Conservation (phyloP, 2,329 filamentous ascomycete species). For the Phyllosticta citrichinensis region DNA sequence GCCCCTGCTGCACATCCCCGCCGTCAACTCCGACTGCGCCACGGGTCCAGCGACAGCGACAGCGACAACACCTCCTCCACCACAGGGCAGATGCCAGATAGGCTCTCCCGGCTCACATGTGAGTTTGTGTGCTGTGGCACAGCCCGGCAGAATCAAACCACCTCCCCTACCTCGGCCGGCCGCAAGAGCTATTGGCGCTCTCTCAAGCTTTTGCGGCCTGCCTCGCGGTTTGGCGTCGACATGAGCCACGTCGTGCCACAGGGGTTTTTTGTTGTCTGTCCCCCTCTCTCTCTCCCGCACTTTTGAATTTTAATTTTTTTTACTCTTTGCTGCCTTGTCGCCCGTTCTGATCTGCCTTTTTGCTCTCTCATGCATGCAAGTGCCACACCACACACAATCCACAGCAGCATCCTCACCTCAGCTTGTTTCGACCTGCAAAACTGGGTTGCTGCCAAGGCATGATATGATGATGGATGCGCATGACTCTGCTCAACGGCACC, state of each 20-base stretch:
- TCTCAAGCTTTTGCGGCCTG: not conserved
- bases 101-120: not conserved
- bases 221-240: not conserved
- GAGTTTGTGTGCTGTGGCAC: not conserved
- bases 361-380: not conserved
- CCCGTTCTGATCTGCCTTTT: not conserved
- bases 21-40: not conserved
- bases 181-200: not conserved
- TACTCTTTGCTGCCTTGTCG: not conserved
- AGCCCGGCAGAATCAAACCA: not conserved
- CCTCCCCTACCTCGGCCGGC: not conserved
- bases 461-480: not conserved
- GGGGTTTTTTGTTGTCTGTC: not conserved
- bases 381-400: not conserved
- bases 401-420: not conserved
- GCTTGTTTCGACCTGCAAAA: not conserved
- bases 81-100: not conserved
- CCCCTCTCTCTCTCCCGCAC: not conserved
- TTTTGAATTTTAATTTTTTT: no score
- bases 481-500: not conserved
- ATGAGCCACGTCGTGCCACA: not conserved
- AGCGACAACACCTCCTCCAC: not conserved
- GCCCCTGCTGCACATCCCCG: no score
- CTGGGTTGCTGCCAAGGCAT: not conserved
- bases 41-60: not conserved